Base-by-base conservation (phyloP, 2,329 filamentous ascomycete species). In the Cladosporium sp. region DNA sequence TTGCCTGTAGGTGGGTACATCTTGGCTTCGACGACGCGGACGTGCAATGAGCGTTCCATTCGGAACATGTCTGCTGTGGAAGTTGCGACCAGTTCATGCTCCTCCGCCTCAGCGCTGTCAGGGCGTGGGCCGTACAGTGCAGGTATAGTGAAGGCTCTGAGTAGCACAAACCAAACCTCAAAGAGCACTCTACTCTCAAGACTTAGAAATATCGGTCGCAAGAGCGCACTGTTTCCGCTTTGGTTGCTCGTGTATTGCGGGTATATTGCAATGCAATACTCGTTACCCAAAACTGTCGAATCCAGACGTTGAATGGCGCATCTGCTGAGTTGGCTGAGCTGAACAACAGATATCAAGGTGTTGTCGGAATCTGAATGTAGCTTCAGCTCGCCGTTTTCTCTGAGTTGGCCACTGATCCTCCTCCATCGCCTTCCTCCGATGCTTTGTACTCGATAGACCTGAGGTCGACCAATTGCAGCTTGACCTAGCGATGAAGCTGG, bases 231-330 rank as follows among this genome's bases (percentile, higher is more conserved):
- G 19, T 53, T 62, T 15, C 86, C 80, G 2, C 82, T 86, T 1
- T 88, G 80, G 17, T 82, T 83, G 8, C 86, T 79, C 1, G 89
- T 84, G 69, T 99, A 97, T 56, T 92, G 91, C 13, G 93, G 92
- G 64, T 96, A 96, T 41, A 99, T 92, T 47, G 89, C 91, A 56
- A 99, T 88, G 72, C 91, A 97, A 64, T 88, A 93, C 53, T 96
- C 89, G 67, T 93, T 88, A 56, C 95, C 89, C 37, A 99, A 71
- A 7, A 99, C 92, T 4, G 91, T 95, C 47, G 84, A 83, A 68
- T 97, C 89, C 45, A 99, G 76, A 60, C 91, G 83, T 67, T 99
- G 93, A 47, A 99, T 85, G 7, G 92, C 89, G 66, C 87, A 93
- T 48, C 93, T 82, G 15, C 90, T 93, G 7, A 99, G 76, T 61